Conservation (phyloP, 352 stramenopile genomes). For the Phytophthora fragariaefolia region DNA sequence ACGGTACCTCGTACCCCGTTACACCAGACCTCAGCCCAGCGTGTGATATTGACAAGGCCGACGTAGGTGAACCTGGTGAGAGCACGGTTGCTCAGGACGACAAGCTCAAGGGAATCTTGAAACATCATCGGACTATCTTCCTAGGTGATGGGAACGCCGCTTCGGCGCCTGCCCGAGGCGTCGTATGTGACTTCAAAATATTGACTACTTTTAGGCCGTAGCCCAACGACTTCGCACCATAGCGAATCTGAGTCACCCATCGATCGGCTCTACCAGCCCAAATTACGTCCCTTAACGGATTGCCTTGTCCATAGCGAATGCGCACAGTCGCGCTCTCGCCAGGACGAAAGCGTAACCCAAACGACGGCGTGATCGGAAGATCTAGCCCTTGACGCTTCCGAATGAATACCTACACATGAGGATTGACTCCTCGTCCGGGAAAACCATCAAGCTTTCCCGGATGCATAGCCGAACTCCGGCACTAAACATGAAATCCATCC, state of each 20-base stretch:
- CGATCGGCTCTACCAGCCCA: neutral
- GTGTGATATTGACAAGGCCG: too few relatives aligned
- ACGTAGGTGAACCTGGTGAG: neutral
- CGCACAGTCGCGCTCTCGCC: too few relatives aligned
- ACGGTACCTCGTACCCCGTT: too few relatives aligned
- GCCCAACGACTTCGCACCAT: neutral
- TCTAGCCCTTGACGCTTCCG: too few relatives aligned
- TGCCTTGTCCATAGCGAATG: too few relatives aligned
- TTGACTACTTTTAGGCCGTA: neutral
- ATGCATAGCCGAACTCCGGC: slow-evolving; percentile 19
- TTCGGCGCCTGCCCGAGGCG: slow-evolving; percentile 4
- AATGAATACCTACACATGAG: too few relatives aligned
- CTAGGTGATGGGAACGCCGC: slow-evolving; percentile 12
- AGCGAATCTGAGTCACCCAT: neutral
- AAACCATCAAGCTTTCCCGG: neutral
- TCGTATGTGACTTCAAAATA: slow-evolving; percentile 6
- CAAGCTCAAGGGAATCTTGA: neutral
- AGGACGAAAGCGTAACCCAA: too few relatives aligned
- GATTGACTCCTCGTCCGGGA: too few relatives aligned
- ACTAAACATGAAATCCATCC: slow-evolving; percentile 36
- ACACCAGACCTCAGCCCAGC: too few relatives aligned
- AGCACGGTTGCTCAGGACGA: neutral
- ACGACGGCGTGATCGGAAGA: too few relatives aligned
- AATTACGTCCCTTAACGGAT: too few relatives aligned
- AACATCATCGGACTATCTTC: slow-evolving; percentile 1